phyloP scores from a whole-genome alignment of 2,329 filamentous ascomycete species.

The Xylariaceae sp. region DNA sequence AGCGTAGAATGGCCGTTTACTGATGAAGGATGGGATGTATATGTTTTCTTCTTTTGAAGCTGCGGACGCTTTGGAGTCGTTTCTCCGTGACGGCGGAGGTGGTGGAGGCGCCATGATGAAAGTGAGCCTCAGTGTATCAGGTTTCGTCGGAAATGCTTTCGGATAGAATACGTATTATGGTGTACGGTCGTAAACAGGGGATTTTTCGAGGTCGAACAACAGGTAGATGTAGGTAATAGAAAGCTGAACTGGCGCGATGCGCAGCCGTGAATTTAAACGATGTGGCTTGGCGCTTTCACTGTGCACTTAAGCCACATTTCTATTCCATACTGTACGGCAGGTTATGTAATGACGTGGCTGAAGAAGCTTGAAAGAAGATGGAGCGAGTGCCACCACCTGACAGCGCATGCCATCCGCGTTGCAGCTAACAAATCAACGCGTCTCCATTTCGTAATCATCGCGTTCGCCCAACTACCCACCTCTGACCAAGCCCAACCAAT shows the following conservation, averaged over 20 bases:
- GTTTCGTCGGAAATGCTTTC: no score
- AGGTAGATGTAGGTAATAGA: no score
- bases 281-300: no score
- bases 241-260: background rate
- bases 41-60: slow-evolving; percentile 87
- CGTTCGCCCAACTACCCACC: slow-evolving; percentile 2
- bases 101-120: slow-evolving; percentile 42
- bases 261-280: no score
- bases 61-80: slow-evolving; percentile 33
- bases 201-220: no score
- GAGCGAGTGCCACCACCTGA: slow-evolving; percentile 23
- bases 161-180: no score
- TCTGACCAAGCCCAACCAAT: background rate
- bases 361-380: no score
- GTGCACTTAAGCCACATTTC: no score
- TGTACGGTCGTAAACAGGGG: no score
- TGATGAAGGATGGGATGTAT: slow-evolving; percentile 97
- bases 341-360: background rate
- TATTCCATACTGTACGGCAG: no score
- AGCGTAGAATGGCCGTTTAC: slow-evolving; percentile 95
- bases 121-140: background rate
- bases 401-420: slow-evolving; percentile 19
- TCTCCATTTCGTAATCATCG: slow-evolving; percentile 4
- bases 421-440: slow-evolving; percentile 13
- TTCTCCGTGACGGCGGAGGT: slow-evolving; percentile 34